Percentiles rank a stretch among this genome's conserved stretches.
Conservation (phyloP, 2,329 filamentous ascomycete genomes). For the Cryphonectria nitschkei region DNA sequence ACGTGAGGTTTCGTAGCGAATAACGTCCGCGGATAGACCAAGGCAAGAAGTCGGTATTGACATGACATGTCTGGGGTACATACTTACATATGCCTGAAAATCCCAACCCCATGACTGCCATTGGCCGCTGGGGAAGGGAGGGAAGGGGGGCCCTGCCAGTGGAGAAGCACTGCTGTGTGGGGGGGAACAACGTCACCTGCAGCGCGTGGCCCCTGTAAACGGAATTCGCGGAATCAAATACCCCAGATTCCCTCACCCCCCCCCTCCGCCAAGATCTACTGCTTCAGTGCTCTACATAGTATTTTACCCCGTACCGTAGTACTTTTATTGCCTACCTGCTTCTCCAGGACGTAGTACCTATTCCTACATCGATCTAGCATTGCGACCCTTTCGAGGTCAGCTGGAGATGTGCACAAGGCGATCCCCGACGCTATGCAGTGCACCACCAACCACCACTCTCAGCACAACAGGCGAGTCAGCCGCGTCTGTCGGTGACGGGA, state of each 20-base stretch:
- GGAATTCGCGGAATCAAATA: not conserved
- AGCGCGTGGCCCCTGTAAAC: not conserved
- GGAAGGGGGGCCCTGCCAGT: not conserved
- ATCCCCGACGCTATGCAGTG: not conserved
- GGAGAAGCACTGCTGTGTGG: not conserved
- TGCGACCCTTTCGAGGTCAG: not conserved
- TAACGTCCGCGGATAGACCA: not conserved
- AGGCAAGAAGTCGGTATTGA: not conserved
- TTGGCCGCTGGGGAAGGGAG: not conserved
- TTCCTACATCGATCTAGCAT: not conserved
- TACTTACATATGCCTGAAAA: not conserved
- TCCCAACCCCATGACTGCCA: not conserved
- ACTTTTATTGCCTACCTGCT: not conserved
- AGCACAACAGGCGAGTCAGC: not conserved
- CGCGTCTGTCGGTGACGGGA: not conserved
- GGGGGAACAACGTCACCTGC: not conserved
- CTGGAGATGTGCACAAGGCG: not conserved
- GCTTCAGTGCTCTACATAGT: not conserved
- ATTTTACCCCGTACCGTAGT: not conserved
- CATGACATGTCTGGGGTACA: constrained; percentile 7
- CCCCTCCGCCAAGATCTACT: too few relatives aligned
- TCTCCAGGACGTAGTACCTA: not conserved
- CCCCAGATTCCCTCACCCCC: not conserved
- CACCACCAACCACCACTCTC: not conserved
- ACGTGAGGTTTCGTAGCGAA: not conserved